These are phyloP conservation scores for Monascus ruber DNA, from an alignment of 2,329 filamentous ascomycete species.

Conservation along the genomic window DNA sequence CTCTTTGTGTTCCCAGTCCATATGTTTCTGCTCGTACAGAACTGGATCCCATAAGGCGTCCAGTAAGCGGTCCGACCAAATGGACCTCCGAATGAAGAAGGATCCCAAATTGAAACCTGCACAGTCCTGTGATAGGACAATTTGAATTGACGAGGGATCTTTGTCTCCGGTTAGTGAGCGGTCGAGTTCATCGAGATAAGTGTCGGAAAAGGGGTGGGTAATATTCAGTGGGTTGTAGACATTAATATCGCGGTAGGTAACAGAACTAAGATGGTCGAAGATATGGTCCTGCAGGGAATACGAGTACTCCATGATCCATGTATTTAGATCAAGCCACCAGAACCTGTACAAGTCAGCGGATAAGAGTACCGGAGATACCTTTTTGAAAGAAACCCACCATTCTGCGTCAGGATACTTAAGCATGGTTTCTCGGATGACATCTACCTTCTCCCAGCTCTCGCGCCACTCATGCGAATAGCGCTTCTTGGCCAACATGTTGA, in stretches of 20 bases:
- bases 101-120: slow-evolving; percentile 92
- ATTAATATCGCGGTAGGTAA: slow-evolving; percentile 92
- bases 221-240: slow-evolving; percentile 92
- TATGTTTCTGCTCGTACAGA: slow-evolving; percentile 94
- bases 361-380: background rate
- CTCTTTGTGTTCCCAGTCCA: slow-evolving; percentile 98
- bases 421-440: slow-evolving; percentile 78
- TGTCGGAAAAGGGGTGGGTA: slow-evolving; percentile 62
- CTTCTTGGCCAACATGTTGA: slow-evolving; percentile 98
- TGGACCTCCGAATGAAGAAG: slow-evolving; percentile 77
- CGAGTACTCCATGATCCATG: slow-evolving; percentile 91
- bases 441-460: slow-evolving; percentile 98
- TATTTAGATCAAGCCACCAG: slow-evolving; percentile 98
- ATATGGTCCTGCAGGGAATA: slow-evolving; percentile 84
- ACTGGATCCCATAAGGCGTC: slow-evolving; percentile 99
- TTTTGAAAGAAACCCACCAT: slow-evolving; percentile 52
- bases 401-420: slow-evolving; percentile 91
- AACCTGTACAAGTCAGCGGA: slow-evolving; percentile 51
- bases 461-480: slow-evolving; percentile 98
- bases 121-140: slow-evolving; percentile 88
- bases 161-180: slow-evolving; percentile 67
- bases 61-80: slow-evolving; percentile 82
- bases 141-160: slow-evolving; percentile 65
- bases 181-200: slow-evolving; percentile 65
- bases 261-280: slow-evolving; percentile 63